phyloP scores from a whole-genome alignment of 371 early-diverging fungal species.

The Mucor velutinosus region DNA sequence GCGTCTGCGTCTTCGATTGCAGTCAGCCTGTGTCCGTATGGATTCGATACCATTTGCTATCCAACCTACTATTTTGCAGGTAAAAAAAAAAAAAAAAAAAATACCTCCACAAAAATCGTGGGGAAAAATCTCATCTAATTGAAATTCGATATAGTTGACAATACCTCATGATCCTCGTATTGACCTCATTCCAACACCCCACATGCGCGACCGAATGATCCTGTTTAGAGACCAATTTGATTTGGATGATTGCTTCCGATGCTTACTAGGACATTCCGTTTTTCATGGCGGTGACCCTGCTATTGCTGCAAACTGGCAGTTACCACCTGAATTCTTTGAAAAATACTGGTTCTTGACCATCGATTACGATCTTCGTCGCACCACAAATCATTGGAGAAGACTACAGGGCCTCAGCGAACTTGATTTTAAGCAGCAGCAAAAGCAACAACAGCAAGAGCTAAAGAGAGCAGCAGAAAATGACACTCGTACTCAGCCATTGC shows the following conservation, averaged over 20 bases:
- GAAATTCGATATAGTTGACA: constrained; percentile 32
- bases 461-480: background rate
- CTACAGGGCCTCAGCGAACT: constrained; percentile 35
- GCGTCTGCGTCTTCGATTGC: constrained; percentile 40
- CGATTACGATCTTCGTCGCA: constrained; percentile 47
- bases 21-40: constrained; percentile 39
- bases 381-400: constrained; percentile 37
- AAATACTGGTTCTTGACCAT: constrained; percentile 59
- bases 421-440: constrained; percentile 24
- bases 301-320: constrained; percentile 59
- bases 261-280: constrained; percentile 50
- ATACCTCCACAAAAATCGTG: no score
- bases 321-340: constrained; percentile 58
- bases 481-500: background rate
- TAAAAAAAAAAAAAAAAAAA: constrained; percentile 26
- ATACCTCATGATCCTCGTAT: constrained; percentile 66
- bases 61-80: constrained; percentile 51
- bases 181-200: constrained; percentile 61
- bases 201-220: constrained; percentile 67
- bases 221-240: constrained; percentile 59
- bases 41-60: constrained; percentile 38
- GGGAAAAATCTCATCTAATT: constrained; percentile 11
- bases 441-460: constrained; percentile 13
- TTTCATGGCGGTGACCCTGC: constrained; percentile 64
- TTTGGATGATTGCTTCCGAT: constrained; percentile 59